Conservation (phyloP, 2,329 filamentous ascomycete genomes). For the Thelonectria discophora region DNA sequence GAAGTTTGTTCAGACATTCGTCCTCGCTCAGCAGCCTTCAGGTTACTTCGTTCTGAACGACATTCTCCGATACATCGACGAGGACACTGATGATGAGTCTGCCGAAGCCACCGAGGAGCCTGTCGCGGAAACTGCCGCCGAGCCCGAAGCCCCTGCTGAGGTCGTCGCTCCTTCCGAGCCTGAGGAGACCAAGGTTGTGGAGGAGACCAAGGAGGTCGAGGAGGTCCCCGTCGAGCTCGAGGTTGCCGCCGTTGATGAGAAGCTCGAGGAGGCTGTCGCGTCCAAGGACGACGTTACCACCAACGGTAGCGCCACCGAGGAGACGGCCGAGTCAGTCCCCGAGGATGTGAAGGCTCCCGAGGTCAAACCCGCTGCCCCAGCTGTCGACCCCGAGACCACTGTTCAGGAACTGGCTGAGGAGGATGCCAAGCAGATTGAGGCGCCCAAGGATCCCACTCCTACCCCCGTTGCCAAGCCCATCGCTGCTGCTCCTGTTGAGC, state of each 20-base stretch:
- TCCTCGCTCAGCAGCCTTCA: constrained; percentile 93
- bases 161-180: constrained; percentile 46
- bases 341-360: constrained; percentile 52
- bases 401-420: constrained; percentile 64
- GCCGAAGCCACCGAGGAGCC: constrained; percentile 49
- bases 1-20: constrained; percentile 98
- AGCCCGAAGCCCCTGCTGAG: constrained; percentile 45
- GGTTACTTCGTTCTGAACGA: constrained; percentile 99
- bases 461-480: constrained; percentile 56
- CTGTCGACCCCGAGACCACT: constrained; percentile 59
- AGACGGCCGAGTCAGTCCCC: constrained; percentile 43
- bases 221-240: constrained; percentile 50
- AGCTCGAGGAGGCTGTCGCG: constrained; percentile 71
- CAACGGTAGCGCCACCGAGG: constrained; percentile 43
- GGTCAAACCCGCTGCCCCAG: constrained; percentile 47
- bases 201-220: constrained; percentile 44
- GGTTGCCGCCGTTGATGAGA: constrained; percentile 71
- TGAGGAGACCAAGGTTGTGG: constrained; percentile 37
- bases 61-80: constrained; percentile 92
- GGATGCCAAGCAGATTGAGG: constrained; percentile 66
- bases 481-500: constrained; percentile 52
- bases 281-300: constrained; percentile 48
- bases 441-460: constrained; percentile 71
- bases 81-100: constrained; percentile 78
- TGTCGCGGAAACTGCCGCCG: constrained; percentile 48